Evolutionary conservation across 2,329 filamentous ascomycete genomes (phyloP).

Genomic region (Claviceps lovelessii): DNA sequence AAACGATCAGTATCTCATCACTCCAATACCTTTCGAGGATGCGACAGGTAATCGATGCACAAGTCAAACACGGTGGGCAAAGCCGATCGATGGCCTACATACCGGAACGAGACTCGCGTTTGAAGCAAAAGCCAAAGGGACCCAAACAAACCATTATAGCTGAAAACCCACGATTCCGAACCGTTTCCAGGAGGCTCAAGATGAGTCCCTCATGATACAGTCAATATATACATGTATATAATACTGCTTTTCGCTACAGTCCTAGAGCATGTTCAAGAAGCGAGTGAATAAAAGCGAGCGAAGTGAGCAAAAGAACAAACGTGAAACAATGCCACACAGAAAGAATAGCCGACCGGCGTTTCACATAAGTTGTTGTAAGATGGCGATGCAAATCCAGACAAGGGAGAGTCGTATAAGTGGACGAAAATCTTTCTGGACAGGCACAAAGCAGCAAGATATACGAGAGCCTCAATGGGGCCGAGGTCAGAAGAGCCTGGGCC

Average conservation of each 20-base stretch:
- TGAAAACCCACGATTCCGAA: constrained; percentile 33
- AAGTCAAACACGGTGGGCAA: background rate
- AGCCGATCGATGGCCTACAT: constrained; percentile 14
- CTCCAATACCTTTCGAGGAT: background rate
- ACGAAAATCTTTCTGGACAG: background rate
- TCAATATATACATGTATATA: constrained; percentile 1
- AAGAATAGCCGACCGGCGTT: constrained; percentile 9
- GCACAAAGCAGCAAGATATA: background rate
- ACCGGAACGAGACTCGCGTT: constrained; percentile 26
- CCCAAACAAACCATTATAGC: constrained; percentile 32
- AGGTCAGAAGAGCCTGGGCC: constrained; percentile 3
- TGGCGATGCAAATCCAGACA: constrained; percentile 5
- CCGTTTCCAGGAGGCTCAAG: constrained; percentile 27
- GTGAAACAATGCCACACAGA: constrained; percentile 4
- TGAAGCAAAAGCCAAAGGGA: constrained; percentile 23
- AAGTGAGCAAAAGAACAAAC: background rate
- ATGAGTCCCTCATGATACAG: constrained; percentile 27
- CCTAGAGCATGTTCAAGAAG: constrained; percentile 2
- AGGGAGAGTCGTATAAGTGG: background rate
- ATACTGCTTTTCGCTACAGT: constrained; percentile 2
- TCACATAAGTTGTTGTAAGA: background rate
- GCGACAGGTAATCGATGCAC: background rate
- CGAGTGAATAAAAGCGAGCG: background rate
- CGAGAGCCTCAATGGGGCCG: constrained; percentile 9
- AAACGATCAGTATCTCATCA: background rate